These are phyloP conservation scores for Exsudoporus frostii DNA, from an alignment of 768 basidiomycete species.

Conservation along the genomic window DNA sequence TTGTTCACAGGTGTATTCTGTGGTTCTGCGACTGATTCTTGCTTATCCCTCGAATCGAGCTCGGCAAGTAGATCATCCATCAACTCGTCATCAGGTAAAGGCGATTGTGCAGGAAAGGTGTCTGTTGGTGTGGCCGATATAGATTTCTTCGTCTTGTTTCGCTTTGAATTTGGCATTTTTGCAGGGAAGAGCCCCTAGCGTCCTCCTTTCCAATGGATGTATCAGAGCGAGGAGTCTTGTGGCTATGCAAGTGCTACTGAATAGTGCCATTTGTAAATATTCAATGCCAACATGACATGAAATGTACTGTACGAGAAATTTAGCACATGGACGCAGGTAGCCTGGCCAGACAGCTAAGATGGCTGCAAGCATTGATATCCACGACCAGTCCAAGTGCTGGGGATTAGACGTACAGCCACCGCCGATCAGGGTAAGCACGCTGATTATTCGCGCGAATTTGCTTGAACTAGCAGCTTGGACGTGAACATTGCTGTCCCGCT, in stretches of 20 bases:
- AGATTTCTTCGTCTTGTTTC: constrained; percentile 53
- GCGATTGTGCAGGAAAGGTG: constrained; percentile 24
- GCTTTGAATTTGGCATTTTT: constrained; percentile 39
- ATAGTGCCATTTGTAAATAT: background rate
- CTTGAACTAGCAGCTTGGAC: background rate
- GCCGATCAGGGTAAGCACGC: constrained; percentile 4
- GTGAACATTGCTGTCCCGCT: background rate
- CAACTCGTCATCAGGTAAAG: constrained; percentile 49
- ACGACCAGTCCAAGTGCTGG: too few species aligned
- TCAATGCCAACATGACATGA: too few species aligned
- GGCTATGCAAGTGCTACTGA: constrained; percentile 7
- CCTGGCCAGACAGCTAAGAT: too few species aligned
- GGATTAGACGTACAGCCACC: background rate
- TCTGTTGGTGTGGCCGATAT: constrained; percentile 25
- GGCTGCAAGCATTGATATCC: too few species aligned
- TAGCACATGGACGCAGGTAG: too few species aligned
- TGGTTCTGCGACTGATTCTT: constrained; percentile 47
- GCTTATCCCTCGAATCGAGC: constrained; percentile 61
- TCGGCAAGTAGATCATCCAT: constrained; percentile 76
- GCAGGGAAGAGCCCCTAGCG: too few species aligned
- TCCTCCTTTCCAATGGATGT: background rate
- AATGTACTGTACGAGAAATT: too few species aligned
- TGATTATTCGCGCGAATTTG: background rate
- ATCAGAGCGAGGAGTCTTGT: constrained; percentile 1
- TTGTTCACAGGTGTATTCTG: constrained; percentile 34